These are phyloP conservation scores for Cladosporium sp. DNA, from an alignment of 2,329 filamentous ascomycete genomes.

Conservation along the genomic window DNA sequence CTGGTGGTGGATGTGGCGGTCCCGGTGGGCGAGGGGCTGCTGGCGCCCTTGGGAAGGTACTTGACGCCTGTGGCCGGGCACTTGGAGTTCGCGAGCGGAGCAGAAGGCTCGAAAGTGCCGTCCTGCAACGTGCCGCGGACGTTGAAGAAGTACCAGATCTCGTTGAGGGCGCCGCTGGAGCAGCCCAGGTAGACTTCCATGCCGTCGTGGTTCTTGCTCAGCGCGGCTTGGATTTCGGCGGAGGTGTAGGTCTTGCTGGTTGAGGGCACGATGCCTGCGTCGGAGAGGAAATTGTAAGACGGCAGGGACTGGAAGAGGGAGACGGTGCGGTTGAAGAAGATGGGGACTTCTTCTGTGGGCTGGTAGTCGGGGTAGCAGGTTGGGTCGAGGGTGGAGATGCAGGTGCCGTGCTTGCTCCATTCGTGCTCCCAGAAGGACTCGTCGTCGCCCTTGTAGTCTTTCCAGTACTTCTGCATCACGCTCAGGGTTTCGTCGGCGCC, in stretches of 20 bases:
- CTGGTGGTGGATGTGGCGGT: constrained; percentile 39
- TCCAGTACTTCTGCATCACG: constrained; percentile 73
- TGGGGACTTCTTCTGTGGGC: constrained; percentile 63
- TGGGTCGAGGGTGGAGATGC: constrained; percentile 67
- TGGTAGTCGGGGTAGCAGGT: constrained; percentile 62
- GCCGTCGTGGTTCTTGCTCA: constrained; percentile 54
- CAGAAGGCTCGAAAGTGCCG: constrained; percentile 60
- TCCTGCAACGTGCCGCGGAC: constrained; percentile 59
- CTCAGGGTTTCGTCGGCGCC: constrained; percentile 58
- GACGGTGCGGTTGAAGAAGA: constrained; percentile 68
- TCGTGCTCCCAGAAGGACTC: constrained; percentile 70
- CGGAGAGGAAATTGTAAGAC: constrained; percentile 62
- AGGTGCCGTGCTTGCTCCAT: constrained; percentile 72
- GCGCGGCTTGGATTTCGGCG: constrained; percentile 59
- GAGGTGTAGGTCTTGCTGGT: constrained; percentile 59
- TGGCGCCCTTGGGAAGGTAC: constrained; percentile 60
- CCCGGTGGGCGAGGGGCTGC: constrained; percentile 21
- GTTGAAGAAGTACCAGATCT: constrained; percentile 66
- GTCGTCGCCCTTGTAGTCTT: constrained; percentile 64
- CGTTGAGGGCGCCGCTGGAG: constrained; percentile 48
- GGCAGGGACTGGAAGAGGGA: constrained; percentile 66
- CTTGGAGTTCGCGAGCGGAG: constrained; percentile 58
- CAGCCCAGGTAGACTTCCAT: constrained; percentile 63
- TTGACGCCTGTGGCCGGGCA: constrained; percentile 65
- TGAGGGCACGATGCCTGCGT: constrained; percentile 61